Evolutionary conservation across 1,284 basidiomycete genomes (phyloP).

Genomic region (Ustilago vetiveriae): DNA sequence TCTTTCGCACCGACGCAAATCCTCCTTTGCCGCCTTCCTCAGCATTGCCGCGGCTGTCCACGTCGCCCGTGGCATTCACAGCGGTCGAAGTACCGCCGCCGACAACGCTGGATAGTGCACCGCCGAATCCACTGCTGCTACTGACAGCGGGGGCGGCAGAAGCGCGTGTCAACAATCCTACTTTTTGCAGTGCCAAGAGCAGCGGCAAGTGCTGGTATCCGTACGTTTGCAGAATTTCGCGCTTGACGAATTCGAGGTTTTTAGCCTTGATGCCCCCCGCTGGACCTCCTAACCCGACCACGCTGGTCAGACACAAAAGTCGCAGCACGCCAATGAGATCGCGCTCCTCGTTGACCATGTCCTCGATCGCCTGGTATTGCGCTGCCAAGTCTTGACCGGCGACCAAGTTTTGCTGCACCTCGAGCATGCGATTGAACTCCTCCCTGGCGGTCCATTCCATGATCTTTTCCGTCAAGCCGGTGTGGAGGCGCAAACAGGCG

Average conservation of each 20-base stretch:
- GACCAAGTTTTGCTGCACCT: slow-evolving; percentile 95
- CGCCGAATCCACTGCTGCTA: slow-evolving; percentile 14
- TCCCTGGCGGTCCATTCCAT: slow-evolving; percentile 81
- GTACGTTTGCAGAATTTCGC: slow-evolving; percentile 92
- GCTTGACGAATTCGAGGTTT: slow-evolving; percentile 84
- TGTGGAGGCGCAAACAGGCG: slow-evolving; percentile 87
- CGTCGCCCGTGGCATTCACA: neutral
- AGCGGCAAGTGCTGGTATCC: slow-evolving; percentile 89
- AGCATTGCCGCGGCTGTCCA: slow-evolving; percentile 11
- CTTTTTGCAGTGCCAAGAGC: slow-evolving; percentile 79
- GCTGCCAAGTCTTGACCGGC: slow-evolving; percentile 69
- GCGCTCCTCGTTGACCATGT: slow-evolving; percentile 55
- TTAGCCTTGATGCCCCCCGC: slow-evolving; percentile 87
- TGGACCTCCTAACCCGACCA: slow-evolving; percentile 70
- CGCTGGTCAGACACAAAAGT: slow-evolving; percentile 83
- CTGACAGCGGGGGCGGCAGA: slow-evolving; percentile 1
- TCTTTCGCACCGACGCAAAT: slow-evolving; percentile 79
- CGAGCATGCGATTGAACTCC: slow-evolving; percentile 87
- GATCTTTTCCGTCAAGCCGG: slow-evolving; percentile 88
- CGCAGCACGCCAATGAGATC: slow-evolving; percentile 70
- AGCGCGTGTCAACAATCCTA: slow-evolving; percentile 72
- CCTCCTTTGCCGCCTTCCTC: slow-evolving; percentile 68
- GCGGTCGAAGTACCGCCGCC: slow-evolving; percentile 12
- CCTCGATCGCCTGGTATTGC: slow-evolving; percentile 59
- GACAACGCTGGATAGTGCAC: slow-evolving; percentile 38